These are phyloP conservation scores for Penicillium decumbens DNA, from an alignment of 2,329 filamentous ascomycete species.

Conservation along the genomic window DNA sequence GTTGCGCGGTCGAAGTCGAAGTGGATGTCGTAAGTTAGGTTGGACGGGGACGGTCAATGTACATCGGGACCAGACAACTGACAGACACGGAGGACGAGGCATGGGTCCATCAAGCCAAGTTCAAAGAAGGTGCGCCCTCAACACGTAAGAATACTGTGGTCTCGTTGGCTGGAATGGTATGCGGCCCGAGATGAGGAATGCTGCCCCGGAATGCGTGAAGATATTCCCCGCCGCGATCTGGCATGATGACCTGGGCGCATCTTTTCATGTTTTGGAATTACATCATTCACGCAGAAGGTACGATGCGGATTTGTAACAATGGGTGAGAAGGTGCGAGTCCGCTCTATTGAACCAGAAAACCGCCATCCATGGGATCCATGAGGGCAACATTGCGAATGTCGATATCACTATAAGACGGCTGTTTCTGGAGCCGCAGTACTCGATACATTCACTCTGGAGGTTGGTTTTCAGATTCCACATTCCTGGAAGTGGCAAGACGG, in stretches of 20 bases:
- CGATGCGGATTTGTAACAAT: background rate
- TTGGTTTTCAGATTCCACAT: constrained; percentile 7
- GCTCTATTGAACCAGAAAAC: background rate
- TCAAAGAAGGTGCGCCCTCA: constrained; percentile 3
- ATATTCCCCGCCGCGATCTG: constrained; percentile 17
- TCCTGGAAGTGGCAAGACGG: constrained; percentile 12
- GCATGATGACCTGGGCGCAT: constrained; percentile 12
- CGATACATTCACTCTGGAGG: background rate
- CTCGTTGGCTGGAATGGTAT: constrained; percentile 19
- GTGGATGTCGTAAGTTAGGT: constrained; percentile 1
- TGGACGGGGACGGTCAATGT: background rate
- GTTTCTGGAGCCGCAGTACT: background rate
- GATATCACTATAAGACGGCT: background rate
- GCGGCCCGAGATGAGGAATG: constrained; percentile 19
- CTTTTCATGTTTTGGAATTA: background rate
- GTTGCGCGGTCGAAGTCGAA: constrained; percentile 4
- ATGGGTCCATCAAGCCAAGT: constrained; percentile 8
- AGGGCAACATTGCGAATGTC: background rate
- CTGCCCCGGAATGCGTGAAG: constrained; percentile 16
- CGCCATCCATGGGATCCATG: background rate
- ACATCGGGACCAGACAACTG: constrained; percentile 6
- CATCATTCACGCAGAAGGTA: constrained; percentile 3
- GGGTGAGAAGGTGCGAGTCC: constrained; percentile 6
- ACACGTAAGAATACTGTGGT: constrained; percentile 21
- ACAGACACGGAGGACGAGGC: constrained; percentile 1